These are phyloP conservation scores for Ganoderma sinense DNA, from an alignment of 1,284 basidiomycete species.

Conservation along the genomic window DNA sequence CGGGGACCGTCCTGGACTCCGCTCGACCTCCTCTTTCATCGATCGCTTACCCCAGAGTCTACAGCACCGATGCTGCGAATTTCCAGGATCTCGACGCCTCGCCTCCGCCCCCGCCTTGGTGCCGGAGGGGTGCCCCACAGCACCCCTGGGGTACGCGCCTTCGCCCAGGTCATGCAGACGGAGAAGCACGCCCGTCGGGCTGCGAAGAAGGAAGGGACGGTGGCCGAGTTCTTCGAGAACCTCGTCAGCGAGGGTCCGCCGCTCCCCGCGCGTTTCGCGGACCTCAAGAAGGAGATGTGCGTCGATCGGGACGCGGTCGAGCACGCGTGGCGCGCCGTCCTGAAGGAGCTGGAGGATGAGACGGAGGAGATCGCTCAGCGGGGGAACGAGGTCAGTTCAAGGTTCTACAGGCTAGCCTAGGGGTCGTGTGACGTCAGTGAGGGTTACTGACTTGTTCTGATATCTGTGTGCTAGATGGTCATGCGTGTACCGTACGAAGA, in stretches of 20 bases:
- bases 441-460: neutral
- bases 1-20: neutral
- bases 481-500: slow-evolving; percentile 61
- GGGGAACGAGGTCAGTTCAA: slow-evolving; percentile 28
- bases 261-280: slow-evolving; percentile 64
- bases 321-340: slow-evolving; percentile 63
- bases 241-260: slow-evolving; percentile 51
- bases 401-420: neutral
- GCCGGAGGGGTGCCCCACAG: neutral
- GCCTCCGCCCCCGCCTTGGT: neutral
- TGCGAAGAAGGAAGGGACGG: slow-evolving; percentile 39
- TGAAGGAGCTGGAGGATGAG: slow-evolving; percentile 55
- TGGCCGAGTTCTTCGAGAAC: slow-evolving; percentile 66
- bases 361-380: slow-evolving; percentile 52
- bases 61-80: neutral
- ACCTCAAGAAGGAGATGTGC: slow-evolving; percentile 65
- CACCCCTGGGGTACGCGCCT: neutral
- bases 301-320: slow-evolving; percentile 50
- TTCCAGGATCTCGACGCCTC: neutral
- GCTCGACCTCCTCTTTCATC: neutral
- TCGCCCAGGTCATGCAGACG: slow-evolving; percentile 8
- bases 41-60: neutral
- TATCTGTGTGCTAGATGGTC: slow-evolving; percentile 53
- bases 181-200: neutral
- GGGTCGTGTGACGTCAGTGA: slow-evolving; percentile 1